Evolutionary conservation across 495 filamentous ascomycete species (phyloP).

Genomic region (Penicillium bialowiezense): DNA sequence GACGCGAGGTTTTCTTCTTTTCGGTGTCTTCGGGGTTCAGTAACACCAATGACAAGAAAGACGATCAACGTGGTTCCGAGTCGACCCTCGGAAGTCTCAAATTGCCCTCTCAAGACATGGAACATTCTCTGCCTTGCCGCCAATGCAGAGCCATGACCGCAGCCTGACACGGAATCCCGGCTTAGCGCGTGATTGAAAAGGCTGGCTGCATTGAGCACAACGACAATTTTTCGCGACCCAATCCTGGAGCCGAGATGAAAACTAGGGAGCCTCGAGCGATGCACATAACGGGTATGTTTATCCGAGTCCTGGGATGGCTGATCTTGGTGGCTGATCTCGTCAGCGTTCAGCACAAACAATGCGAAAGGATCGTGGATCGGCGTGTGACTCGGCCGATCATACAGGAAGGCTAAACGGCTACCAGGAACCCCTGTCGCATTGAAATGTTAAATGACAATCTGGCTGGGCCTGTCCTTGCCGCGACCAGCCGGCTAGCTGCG

Average conservation of each 20-base stretch:
- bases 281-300: too few species aligned
- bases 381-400: too few species aligned
- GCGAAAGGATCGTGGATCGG: not conserved
- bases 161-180: constrained; percentile 20
- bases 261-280: not conserved
- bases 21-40: constrained; percentile 1
- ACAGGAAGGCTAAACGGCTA: constrained; percentile 12
- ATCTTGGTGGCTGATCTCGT: too few species aligned
- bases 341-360: constrained; percentile 3
- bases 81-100: constrained; percentile 14
- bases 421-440: not conserved
- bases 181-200: constrained; percentile 24
- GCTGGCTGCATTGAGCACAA: constrained; percentile 19
- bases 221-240: constrained; percentile 11
- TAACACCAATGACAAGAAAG: constrained; percentile 1
- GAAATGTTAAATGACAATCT: constrained; percentile 1
- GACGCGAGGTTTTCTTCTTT: not conserved
- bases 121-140: constrained; percentile 7
- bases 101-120: constrained; percentile 3
- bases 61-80: not conserved
- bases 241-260: not conserved
- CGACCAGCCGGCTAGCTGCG: constrained; percentile 17
- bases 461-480: constrained; percentile 12
- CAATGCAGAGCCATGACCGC: constrained; percentile 13
- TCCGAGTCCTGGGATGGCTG: too few species aligned